phyloP scores from a whole-genome alignment of 2,329 filamentous ascomycete species.

The Penicillium sclerotiorum region DNA sequence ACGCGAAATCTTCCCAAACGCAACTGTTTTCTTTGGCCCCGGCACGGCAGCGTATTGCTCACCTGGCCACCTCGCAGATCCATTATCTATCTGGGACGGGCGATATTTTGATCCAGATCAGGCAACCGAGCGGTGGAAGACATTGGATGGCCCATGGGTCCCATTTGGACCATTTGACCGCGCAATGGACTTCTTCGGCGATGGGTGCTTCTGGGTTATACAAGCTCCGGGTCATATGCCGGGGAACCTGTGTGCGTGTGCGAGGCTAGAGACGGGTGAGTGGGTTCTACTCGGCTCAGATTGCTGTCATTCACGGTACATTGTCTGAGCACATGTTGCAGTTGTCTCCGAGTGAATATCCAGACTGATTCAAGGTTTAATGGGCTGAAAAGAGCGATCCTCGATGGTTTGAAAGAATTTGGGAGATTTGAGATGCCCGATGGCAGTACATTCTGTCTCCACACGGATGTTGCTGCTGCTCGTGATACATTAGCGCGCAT shows the following conservation, averaged over 20 bases:
- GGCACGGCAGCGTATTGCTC: neutral
- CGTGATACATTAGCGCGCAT: neutral
- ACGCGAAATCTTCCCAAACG: neutral
- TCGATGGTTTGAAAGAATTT: constrained; percentile 1
- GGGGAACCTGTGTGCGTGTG: constrained; percentile 45
- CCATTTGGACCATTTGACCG: constrained; percentile 38
- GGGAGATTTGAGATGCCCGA: neutral
- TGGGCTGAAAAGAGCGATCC: too few relatives aligned
- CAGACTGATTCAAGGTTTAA: too few relatives aligned
- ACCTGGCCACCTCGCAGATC: constrained; percentile 1
- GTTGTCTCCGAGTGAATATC: neutral
- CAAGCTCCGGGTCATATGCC: constrained; percentile 42
- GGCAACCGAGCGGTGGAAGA: constrained; percentile 4
- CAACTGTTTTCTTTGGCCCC: constrained; percentile 2
- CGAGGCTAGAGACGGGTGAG: neutral
- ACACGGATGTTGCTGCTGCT: neutral
- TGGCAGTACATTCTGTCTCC: neutral
- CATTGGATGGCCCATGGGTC: constrained; percentile 25
- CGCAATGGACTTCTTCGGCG: constrained; percentile 40
- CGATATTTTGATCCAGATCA: constrained; percentile 5
- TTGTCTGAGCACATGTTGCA: neutral
- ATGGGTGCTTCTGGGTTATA: constrained; percentile 44
- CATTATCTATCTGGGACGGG: constrained; percentile 5
- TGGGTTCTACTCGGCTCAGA: constrained; percentile 6
- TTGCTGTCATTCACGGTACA: constrained; percentile 7